These are phyloP conservation scores for Aspergillus olivimuriae DNA, from an alignment of 495 filamentous ascomycete genomes.

Conservation along the genomic window DNA sequence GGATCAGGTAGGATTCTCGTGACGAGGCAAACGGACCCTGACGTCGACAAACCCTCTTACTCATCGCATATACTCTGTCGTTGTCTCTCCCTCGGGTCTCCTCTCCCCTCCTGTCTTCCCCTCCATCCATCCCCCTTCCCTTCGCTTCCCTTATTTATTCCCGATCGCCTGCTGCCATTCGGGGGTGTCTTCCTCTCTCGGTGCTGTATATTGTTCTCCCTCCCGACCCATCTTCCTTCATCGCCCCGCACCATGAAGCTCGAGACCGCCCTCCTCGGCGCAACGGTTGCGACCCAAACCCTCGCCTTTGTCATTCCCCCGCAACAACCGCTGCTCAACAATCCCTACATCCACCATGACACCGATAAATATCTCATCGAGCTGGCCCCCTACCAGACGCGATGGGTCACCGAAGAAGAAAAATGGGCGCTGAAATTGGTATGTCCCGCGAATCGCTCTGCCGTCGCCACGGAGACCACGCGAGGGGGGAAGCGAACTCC, in stretches of 20 bases:
- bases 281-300: conserved; percentile 22
- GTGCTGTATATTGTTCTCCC: background rate
- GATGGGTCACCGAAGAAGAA: conserved; percentile 87
- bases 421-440: conserved; percentile 89
- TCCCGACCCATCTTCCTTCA: background rate
- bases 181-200: no score
- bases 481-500: no score
- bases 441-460: conserved; percentile 22
- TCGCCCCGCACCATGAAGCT: conserved; percentile 24
- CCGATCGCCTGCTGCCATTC: no score
- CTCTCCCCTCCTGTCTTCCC: no score
- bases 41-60: no score
- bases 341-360: conserved; percentile 26
- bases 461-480: background rate
- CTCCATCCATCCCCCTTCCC: no score
- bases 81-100: no score
- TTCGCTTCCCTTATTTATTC: no score
- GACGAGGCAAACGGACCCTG: no score
- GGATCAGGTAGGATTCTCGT: no score
- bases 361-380: conserved; percentile 70
- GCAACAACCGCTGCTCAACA: conserved; percentile 31
- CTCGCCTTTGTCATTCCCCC: conserved; percentile 30
- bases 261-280: conserved; percentile 22
- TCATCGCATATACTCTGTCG: no score
- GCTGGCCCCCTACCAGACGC: conserved; percentile 73